Conservation (phyloP, 2,329 filamentous ascomycete species). For the Diaporthe eres region DNA sequence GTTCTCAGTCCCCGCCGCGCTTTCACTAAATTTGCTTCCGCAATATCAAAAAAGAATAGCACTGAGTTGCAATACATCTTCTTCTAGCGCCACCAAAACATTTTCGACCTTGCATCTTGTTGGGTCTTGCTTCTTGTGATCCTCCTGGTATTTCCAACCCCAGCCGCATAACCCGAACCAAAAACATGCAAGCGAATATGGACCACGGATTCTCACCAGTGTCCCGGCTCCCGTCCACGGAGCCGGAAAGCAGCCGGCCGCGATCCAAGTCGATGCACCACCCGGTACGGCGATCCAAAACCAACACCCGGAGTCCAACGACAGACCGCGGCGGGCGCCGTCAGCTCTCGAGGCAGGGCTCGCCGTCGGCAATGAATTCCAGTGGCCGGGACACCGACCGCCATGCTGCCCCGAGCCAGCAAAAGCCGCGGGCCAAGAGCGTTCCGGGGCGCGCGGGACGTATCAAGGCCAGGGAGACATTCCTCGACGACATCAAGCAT, state of each 20-base stretch:
- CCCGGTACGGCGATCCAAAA: not conserved
- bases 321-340: not conserved
- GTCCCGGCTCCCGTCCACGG: not conserved
- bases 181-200: not conserved
- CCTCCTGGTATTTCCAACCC: not conserved
- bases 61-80: not conserved
- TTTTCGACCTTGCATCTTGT: not conserved
- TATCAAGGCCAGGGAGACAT: constrained; percentile 64
- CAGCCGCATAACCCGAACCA: no score
- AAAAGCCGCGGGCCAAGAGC: constrained; percentile 67
- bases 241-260: not conserved
- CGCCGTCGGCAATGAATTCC: constrained; percentile 44
- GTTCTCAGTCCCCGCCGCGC: not conserved
- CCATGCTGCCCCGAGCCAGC: constrained; percentile 46
- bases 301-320: not conserved
- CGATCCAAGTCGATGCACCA: not conserved
- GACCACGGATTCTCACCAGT: not conserved
- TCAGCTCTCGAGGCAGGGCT: not conserved
- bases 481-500: constrained; percentile 81
- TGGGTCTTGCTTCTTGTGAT: no score
- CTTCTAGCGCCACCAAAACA: not conserved
- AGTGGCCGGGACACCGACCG: constrained; percentile 62
- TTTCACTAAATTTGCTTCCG: not conserved
- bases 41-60: not conserved
- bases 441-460: constrained; percentile 58